Conservation (phyloP, 1,139 yeast genomes). For the Suhomyces chickasaworum region DNA sequence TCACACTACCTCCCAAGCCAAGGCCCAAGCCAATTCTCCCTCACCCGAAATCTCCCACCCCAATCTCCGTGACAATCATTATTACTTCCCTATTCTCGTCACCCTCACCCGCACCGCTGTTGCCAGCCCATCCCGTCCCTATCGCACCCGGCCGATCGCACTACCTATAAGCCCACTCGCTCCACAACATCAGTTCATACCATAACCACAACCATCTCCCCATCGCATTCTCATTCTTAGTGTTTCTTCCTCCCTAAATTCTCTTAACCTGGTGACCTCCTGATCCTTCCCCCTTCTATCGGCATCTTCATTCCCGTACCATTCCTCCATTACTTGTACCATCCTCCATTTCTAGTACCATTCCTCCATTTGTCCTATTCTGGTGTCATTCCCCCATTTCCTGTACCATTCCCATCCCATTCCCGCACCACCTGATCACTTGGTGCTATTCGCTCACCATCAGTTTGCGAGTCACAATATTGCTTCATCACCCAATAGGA, state of each 20-base stretch:
- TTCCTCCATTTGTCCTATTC: too few species aligned
- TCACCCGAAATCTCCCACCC: too few species aligned
- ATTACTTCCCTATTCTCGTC: background rate
- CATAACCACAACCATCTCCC: background rate
- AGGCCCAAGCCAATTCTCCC: background rate
- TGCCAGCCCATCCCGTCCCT: background rate
- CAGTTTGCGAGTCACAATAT: background rate
- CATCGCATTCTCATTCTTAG: background rate
- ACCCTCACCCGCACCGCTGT: background rate
- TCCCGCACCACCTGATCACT: background rate
- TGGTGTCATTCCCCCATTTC: background rate
- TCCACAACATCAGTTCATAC: background rate
- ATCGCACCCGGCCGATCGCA: background rate
- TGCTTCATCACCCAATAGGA: background rate
- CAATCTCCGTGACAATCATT: background rate
- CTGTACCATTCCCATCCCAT: background rate
- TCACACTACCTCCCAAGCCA: background rate
- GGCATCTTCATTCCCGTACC: background rate
- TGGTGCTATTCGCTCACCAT: background rate
- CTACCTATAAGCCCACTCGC: background rate
- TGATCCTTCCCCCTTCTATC: background rate
- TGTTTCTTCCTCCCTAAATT: background rate
- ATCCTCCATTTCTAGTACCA: background rate
- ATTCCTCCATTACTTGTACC: background rate
- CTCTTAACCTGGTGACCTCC: background rate